These are phyloP conservation scores for Casuarina equisetifolia DNA, from an alignment of 306 rosid species.

Conservation along the genomic window DNA sequence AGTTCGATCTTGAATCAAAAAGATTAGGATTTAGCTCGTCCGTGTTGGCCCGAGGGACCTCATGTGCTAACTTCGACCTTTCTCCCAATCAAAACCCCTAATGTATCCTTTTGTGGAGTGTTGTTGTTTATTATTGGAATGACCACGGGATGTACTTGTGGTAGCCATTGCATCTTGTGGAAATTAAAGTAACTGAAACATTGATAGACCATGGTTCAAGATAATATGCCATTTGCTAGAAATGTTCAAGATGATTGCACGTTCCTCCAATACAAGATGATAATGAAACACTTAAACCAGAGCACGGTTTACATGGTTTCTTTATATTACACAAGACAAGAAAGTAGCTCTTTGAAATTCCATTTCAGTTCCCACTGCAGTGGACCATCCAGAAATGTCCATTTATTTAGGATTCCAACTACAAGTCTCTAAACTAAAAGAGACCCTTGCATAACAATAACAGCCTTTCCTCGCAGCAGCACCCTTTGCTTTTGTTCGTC, in stretches of 20 bases:
- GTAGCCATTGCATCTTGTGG: too few species aligned
- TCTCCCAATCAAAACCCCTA: background rate
- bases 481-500: constrained; percentile 69
- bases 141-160: too few species aligned
- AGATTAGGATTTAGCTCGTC: constrained; percentile 56
- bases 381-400: background rate
- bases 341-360: too few species aligned
- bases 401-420: background rate
- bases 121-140: too few species aligned
- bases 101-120: background rate
- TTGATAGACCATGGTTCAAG: too few species aligned
- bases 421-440: constrained; percentile 44
- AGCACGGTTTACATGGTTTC: too few species aligned
- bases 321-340: too few species aligned
- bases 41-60: constrained; percentile 21
- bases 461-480: constrained; percentile 64
- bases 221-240: too few species aligned
- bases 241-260: too few species aligned
- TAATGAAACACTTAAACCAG: too few species aligned
- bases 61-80: constrained; percentile 33
- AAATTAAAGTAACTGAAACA: too few species aligned
- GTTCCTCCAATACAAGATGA: too few species aligned
- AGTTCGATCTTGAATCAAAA: constrained; percentile 50
- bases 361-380: constrained; percentile 15
- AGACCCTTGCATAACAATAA: constrained; percentile 67